phyloP scores from a whole-genome alignment of 371 early-diverging fungal species.

The Rhizomucor miehei region DNA sequence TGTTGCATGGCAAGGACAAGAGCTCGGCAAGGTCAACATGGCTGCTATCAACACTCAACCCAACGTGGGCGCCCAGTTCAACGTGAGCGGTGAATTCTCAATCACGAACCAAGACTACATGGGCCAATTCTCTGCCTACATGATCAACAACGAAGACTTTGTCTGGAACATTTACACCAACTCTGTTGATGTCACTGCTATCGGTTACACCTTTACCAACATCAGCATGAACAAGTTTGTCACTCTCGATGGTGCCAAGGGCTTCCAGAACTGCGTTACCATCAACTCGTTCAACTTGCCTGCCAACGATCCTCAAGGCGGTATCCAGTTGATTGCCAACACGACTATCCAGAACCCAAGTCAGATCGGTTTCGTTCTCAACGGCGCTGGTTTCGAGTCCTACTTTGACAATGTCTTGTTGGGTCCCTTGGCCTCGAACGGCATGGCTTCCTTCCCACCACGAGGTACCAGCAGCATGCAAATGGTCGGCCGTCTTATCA shows the following conservation, averaged over 20 bases:
- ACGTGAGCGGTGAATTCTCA: slow-evolving; percentile 43
- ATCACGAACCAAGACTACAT: slow-evolving; percentile 38
- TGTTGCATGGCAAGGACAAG: slow-evolving; percentile 51
- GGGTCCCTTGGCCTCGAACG: slow-evolving; percentile 35
- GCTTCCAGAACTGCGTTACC: slow-evolving; percentile 51
- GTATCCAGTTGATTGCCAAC: slow-evolving; percentile 50
- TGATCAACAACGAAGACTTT: slow-evolving; percentile 52
- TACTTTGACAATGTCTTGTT: slow-evolving; percentile 26
- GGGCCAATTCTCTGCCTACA: slow-evolving; percentile 46
- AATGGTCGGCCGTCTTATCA: slow-evolving; percentile 54
- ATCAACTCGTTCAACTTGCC: slow-evolving; percentile 56
- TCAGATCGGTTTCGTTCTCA: slow-evolving; percentile 51
- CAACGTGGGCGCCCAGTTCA: slow-evolving; percentile 38
- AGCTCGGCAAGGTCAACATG: slow-evolving; percentile 49
- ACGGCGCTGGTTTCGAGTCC: slow-evolving; percentile 38
- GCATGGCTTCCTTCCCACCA: slow-evolving; percentile 36
- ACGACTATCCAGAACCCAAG: slow-evolving; percentile 52
- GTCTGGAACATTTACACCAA: slow-evolving; percentile 48
- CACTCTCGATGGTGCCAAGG: slow-evolving; percentile 52
- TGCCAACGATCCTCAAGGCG: slow-evolving; percentile 53
- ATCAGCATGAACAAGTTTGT: slow-evolving; percentile 54
- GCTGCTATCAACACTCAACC: slow-evolving; percentile 35
- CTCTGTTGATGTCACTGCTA: slow-evolving; percentile 50
- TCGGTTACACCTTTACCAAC: slow-evolving; percentile 53
- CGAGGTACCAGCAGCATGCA: slow-evolving; percentile 17